Base-by-base conservation (phyloP, 495 filamentous ascomycete genomes). In the Penicillium paradoxum region DNA sequence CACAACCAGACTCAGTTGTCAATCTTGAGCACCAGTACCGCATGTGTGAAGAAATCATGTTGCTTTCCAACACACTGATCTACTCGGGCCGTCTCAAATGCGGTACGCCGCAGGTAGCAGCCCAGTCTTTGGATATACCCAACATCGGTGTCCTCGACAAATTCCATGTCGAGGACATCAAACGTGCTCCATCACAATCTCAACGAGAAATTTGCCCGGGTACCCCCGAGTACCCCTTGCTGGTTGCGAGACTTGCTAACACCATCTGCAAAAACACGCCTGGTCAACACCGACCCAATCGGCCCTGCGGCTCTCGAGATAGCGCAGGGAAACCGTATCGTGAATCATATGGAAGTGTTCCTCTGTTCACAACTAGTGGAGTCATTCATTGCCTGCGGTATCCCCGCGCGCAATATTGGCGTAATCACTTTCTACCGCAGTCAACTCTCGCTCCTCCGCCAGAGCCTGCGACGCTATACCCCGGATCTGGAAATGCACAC, bases 351-450 rank as follows among this genome's bases (percentile, higher is more conserved):
- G 39, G 93, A 98, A 70, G 88, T 85, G 0, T 78, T 75, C 5
- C 76, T 97, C 30, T 83, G 84, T 37, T 76, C 78, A 0, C 86
- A 95, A 63, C 81, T 97, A 24, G 90, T 96, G 29, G 81, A 89
- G 57, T 73, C 83, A 0, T 80, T 98, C 2, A 77, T 96, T 42
- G 75, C 79, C 0, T 78, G 79, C 7, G 93, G 93, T 25, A 79
- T 96, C 14, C 75, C 86, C 0, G 80, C 87, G 0, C 73, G 72
- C 6, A 85, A 90, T 38, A 92, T 98, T 43, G 93, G 93, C n/a
- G 85, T 97, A 57, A 96, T 98, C 65, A 95, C 93, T n/a, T 89
- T 96, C 66, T 98, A 98, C 73, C 88, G 92, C 56, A 91, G 88
- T 27, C 93, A 98, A 66, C 85, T 98, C 0, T 76, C 80, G 0